phyloP scores from a whole-genome alignment of 306 rosid species.

The Luffa aegyptiaca region DNA sequence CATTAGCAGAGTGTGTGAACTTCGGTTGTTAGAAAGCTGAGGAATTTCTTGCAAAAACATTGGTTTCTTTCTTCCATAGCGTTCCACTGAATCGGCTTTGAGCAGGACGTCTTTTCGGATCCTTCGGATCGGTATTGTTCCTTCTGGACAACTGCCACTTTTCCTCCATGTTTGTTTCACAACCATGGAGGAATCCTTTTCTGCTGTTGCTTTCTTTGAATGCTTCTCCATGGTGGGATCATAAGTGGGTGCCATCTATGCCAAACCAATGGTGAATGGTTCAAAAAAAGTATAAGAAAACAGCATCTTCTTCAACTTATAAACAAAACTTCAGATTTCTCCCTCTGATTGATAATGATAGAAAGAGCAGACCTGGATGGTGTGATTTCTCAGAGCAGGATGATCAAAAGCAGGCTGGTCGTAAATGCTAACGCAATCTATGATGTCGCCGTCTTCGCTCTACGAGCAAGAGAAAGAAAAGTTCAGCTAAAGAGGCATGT shows the following conservation, averaged over 20 bases:
- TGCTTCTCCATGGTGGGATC: background rate
- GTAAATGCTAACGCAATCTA: constrained; percentile 45
- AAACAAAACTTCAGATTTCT: background rate
- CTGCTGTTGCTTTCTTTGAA: background rate
- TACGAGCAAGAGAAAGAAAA: constrained; percentile 13
- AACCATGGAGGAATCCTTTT: background rate
- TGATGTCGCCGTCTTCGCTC: constrained; percentile 68
- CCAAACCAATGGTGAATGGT: background rate
- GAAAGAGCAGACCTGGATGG: constrained; percentile 30
- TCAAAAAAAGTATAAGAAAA: background rate
- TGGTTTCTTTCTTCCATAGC: constrained; percentile 29
- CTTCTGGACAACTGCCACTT: constrained; percentile 59
- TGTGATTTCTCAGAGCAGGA: constrained; percentile 44
- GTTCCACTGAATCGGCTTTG: constrained; percentile 17
- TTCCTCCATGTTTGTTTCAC: constrained; percentile 44
- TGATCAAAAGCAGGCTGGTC: constrained; percentile 59
- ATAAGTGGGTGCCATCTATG: constrained; percentile 33
- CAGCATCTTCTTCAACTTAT: background rate
- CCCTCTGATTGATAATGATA: background rate
- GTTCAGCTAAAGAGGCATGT: background rate
- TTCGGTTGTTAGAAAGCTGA: constrained; percentile 4
- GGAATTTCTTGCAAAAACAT: constrained; percentile 10
- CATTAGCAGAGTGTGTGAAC: background rate
- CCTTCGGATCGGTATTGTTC: constrained; percentile 54
- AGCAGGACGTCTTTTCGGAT: constrained; percentile 25